Percentiles rank a stretch among this genome's conserved stretches.
These are phyloP conservation scores for Pichia nanzhaoensis DNA, from an alignment of 805 yeast genomes.

Conservation along the genomic window DNA sequence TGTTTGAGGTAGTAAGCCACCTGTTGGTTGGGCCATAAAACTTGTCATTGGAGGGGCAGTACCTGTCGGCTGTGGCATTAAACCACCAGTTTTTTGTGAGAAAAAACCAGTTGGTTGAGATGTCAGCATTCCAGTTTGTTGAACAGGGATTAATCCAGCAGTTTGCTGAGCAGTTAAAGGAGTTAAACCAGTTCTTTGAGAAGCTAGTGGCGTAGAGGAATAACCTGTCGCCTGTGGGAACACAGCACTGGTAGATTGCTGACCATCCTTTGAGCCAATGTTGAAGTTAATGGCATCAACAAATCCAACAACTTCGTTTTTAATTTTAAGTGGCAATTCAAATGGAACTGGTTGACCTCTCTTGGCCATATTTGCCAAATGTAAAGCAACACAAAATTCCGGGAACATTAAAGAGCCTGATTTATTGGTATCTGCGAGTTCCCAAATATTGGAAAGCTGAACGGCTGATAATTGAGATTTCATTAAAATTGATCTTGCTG, in stretches of 20 bases:
- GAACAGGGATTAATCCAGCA: conserved; percentile 30
- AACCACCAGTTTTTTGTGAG: conserved; percentile 39
- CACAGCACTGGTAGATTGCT: conserved; percentile 8
- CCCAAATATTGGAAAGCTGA: conserved; percentile 83
- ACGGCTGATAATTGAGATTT: conserved; percentile 72
- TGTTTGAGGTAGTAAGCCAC: conserved; percentile 21
- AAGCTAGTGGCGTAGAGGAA: conserved; percentile 15
- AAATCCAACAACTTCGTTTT: conserved; percentile 80
- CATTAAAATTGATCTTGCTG: conserved; percentile 73
- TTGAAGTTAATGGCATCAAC: conserved; percentile 82
- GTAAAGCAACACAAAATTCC: conserved; percentile 88
- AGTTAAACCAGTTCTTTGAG: conserved; percentile 45
- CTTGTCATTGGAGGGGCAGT: conserved; percentile 31
- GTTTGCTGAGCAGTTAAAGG: conserved; percentile 32
- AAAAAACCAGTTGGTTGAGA: conserved; percentile 36
- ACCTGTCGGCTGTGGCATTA: conserved; percentile 48
- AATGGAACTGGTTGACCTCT: conserved; percentile 75
- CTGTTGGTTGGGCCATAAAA: conserved; percentile 23
- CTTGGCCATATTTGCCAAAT: conserved; percentile 70
- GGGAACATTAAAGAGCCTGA: conserved; percentile 86
- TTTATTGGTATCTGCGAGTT: conserved; percentile 78
- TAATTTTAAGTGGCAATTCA: conserved; percentile 61
- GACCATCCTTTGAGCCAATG: conserved; percentile 42
- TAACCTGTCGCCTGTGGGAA: conserved; percentile 26
- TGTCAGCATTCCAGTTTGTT: conserved; percentile 42